Conservation (phyloP, 148 eudicot genomes). For the Nyssa sinensis region DNA sequence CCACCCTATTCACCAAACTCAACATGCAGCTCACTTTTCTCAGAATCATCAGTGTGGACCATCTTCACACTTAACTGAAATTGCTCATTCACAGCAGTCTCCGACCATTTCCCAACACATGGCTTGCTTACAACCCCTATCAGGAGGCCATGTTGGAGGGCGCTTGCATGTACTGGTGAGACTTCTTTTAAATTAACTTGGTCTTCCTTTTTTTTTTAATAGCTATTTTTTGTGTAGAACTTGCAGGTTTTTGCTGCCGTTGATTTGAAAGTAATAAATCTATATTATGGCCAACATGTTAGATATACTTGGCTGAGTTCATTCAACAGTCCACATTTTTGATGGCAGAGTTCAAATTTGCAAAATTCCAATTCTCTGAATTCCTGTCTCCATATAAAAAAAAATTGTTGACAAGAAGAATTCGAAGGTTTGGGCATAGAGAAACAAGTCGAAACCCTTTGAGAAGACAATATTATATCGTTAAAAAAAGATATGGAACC, state of each 20-base stretch:
- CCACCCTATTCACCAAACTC: conserved; percentile 53
- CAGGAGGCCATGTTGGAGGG: conserved; percentile 54
- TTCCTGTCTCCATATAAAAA: neutral
- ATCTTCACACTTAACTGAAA: conserved; percentile 59
- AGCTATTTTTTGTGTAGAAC: neutral
- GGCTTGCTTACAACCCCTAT: conserved; percentile 60
- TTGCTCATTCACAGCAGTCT: conserved; percentile 55
- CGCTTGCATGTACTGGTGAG: conserved; percentile 74
- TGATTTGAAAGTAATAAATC: neutral
- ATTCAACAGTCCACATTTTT: neutral
- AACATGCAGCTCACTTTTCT: conserved; percentile 47
- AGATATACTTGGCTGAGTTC: neutral
- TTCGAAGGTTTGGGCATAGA: neutral
- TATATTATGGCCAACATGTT: neutral
- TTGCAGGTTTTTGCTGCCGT: neutral
- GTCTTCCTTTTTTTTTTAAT: neutral
- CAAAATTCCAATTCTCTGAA: neutral
- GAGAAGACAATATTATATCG: neutral
- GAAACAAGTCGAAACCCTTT: neutral
- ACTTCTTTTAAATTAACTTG: neutral
- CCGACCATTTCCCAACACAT: conserved; percentile 59
- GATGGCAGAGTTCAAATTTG: no score
- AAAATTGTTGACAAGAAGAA: no score
- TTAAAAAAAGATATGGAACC: neutral
- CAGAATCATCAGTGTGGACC: conserved; percentile 68